These are phyloP conservation scores for Gamsiella multidivaricata DNA, from an alignment of 192 early-diverging fungal genomes.

Conservation along the genomic window DNA sequence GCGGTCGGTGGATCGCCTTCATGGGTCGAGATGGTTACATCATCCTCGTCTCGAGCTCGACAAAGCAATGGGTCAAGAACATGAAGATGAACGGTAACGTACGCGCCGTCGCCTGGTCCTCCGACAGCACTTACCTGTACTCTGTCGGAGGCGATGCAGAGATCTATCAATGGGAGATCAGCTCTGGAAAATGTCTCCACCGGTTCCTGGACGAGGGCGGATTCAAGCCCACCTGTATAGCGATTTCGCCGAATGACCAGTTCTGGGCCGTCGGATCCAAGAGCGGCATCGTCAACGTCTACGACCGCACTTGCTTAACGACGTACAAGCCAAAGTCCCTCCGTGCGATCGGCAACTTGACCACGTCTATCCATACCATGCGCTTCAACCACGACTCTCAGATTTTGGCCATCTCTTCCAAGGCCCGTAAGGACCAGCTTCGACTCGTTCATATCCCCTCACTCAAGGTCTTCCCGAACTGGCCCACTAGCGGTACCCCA, in stretches of 20 bases:
- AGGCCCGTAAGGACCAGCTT: slow-evolving; percentile 80
- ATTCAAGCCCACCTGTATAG: slow-evolving; percentile 78
- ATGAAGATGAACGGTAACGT: slow-evolving; percentile 92
- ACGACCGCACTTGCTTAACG: slow-evolving; percentile 69
- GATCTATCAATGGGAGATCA: slow-evolving; percentile 91
- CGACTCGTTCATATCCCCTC: slow-evolving; percentile 87
- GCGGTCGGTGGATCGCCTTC: slow-evolving; percentile 82
- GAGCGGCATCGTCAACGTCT: slow-evolving; percentile 93
- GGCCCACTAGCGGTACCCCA: slow-evolving; percentile 89
- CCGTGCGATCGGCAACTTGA: slow-evolving; percentile 87
- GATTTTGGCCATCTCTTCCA: slow-evolving; percentile 81
- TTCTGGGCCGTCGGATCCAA: slow-evolving; percentile 88
- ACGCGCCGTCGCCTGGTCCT: slow-evolving; percentile 77
- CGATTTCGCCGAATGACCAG: slow-evolving; percentile 76
- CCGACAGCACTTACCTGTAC: slow-evolving; percentile 82
- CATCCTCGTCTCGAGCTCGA: slow-evolving; percentile 76
- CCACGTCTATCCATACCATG: slow-evolving; percentile 79
- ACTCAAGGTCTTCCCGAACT: slow-evolving; percentile 87
- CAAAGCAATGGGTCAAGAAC: slow-evolving; percentile 90
- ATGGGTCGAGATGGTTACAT: slow-evolving; percentile 85
- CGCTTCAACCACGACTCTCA: slow-evolving; percentile 90
- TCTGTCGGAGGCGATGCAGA: slow-evolving; percentile 85
- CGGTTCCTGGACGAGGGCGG: slow-evolving; percentile 86
- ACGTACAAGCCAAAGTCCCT: slow-evolving; percentile 68
- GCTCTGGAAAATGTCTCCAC: slow-evolving; percentile 76